A percentile compares a stretch with the other conserved stretches of the same genome.
phyloP scores from a whole-genome alignment of 257 asterid genomes.

The Solanum infundibuliforme region DNA sequence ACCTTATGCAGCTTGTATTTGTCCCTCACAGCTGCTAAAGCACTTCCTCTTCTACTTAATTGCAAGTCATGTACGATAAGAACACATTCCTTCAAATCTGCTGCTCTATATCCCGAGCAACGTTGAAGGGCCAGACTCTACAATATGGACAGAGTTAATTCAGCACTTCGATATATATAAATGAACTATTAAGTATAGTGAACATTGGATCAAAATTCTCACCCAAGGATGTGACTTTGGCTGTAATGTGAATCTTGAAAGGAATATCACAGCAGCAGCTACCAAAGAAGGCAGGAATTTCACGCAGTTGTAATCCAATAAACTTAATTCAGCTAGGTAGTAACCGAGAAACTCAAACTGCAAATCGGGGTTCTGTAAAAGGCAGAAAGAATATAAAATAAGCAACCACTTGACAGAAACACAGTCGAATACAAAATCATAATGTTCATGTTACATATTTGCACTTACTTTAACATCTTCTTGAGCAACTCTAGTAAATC shows the following conservation, averaged over 20 bases:
- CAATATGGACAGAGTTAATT: background rate
- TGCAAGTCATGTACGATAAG: constrained; percentile 60
- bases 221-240: constrained; percentile 75
- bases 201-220: background rate
- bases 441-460: background rate
- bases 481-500: constrained; percentile 39
- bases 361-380: constrained; percentile 38
- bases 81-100: constrained; percentile 59
- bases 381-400: background rate
- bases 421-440: background rate
- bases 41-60: constrained; percentile 38
- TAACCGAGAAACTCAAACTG: constrained; percentile 66
- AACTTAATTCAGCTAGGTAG: constrained; percentile 74
- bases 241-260: constrained; percentile 53
- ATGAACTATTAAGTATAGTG: background rate
- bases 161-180: background rate
- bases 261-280: constrained; percentile 71
- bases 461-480: constrained; percentile 41
- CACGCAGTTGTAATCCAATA: constrained; percentile 64
- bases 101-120: constrained; percentile 51
- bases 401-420: background rate
- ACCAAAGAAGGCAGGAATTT: constrained; percentile 72
- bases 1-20: constrained; percentile 83
- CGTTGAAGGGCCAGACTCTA: constrained; percentile 30
- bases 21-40: constrained; percentile 54